Evolutionary conservation across 345 rosid genomes (phyloP).

Genomic region (Cochlearia excelsa): DNA sequence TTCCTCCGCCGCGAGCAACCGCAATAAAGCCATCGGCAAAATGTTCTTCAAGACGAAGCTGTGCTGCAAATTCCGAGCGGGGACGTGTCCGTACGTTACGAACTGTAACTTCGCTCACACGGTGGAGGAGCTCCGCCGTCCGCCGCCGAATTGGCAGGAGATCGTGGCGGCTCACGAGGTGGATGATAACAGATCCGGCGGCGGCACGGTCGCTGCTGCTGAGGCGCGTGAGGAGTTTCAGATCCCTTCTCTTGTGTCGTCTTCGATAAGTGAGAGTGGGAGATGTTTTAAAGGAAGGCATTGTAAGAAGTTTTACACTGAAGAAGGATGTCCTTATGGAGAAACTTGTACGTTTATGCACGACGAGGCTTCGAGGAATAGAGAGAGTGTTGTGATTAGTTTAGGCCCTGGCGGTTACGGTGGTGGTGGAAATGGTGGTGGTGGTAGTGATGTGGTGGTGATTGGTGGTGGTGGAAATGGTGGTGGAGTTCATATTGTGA

Average conservation of each 20-base stretch:
- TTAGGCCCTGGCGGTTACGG: constrained; percentile 90
- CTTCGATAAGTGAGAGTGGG: constrained; percentile 47
- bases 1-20: constrained; percentile 8
- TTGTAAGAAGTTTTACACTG: constrained; percentile 93
- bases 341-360: constrained; percentile 87
- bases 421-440: constrained; percentile 38
- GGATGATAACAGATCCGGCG: constrained; percentile 25
- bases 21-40: constrained; percentile 52
- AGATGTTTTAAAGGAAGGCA: constrained; percentile 69
- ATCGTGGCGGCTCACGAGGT: constrained; percentile 52
- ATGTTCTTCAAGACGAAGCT: constrained; percentile 89
- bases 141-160: constrained; percentile 95
- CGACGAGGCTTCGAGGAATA: constrained; percentile 86
- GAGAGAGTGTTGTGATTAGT: constrained; percentile 93
- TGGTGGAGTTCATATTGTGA: constrained; percentile 42
- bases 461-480: constrained; percentile 40
- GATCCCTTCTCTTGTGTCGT: constrained; percentile 57
- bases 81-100: constrained; percentile 71
- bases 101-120: constrained; percentile 94
- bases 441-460: constrained; percentile 36
- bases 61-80: constrained; percentile 68
- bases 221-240: constrained; percentile 78
- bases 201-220: constrained; percentile 13
- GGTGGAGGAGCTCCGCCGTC: constrained; percentile 78
- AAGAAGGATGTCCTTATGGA: constrained; percentile 97